phyloP scores from a whole-genome alignment of 1,284 basidiomycete species.

The Boletus sp. region DNA sequence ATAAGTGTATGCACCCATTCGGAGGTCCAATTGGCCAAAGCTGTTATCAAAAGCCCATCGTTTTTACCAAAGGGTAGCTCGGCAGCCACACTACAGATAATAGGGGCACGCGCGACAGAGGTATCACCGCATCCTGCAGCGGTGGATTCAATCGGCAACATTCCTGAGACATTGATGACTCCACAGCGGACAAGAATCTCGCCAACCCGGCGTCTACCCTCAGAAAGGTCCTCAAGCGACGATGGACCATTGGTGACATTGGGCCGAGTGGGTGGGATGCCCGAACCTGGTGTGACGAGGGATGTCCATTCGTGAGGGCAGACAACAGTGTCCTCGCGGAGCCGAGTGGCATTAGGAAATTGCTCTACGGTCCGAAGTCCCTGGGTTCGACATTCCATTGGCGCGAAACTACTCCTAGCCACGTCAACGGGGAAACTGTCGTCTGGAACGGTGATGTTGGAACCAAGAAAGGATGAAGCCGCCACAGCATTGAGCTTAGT shows the following conservation, averaged over 20 bases:
- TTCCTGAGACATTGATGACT: conserved; percentile 12
- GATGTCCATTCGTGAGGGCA: conserved; percentile 1
- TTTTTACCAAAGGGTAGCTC: background rate
- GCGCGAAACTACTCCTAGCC: background rate
- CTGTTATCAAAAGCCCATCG: conserved; percentile 7
- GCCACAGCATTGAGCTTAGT: conserved; percentile 8
- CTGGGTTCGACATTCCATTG: conserved; percentile 11
- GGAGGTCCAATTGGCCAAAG: conserved; percentile 31
- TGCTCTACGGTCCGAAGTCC: background rate
- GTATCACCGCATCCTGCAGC: background rate
- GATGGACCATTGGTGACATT: background rate
- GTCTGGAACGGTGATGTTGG: conserved; percentile 2
- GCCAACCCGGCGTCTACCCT: conserved; percentile 21
- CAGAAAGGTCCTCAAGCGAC: conserved; percentile 10
- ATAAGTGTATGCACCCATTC: conserved; percentile 29
- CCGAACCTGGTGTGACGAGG: conserved; percentile 1
- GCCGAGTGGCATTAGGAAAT: background rate
- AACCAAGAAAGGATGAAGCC: conserved; percentile 11
- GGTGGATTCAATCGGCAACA: background rate
- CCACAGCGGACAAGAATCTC: conserved; percentile 29
- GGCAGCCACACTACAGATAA: background rate
- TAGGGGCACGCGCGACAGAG: background rate
- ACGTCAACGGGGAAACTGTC: background rate
- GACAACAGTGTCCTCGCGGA: background rate
- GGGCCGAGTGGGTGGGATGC: background rate